Evolutionary conservation across 331 rosid species (phyloP).

Genomic region (Arachis monticola): DNA sequence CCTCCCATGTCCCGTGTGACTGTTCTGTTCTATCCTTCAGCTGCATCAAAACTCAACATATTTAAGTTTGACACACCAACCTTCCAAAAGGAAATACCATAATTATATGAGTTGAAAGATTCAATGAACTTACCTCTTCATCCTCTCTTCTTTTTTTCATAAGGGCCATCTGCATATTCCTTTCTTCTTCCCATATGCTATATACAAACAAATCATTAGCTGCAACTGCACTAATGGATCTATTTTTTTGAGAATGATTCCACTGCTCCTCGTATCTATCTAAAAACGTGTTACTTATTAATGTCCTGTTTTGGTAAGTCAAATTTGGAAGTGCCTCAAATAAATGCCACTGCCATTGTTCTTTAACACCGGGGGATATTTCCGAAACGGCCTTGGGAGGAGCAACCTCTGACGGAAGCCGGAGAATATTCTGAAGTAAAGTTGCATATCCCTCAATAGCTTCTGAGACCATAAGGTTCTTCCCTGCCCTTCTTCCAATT

Average conservation of each 20-base stretch:
- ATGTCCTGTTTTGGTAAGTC: slow-evolving; percentile 49
- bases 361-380: slow-evolving; percentile 65
- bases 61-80: slow-evolving; percentile 13
- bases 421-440: slow-evolving; percentile 71
- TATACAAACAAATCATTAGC: slow-evolving; percentile 65
- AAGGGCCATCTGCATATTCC: slow-evolving; percentile 50
- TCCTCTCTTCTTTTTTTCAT: slow-evolving; percentile 75
- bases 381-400: slow-evolving; percentile 69
- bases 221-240: slow-evolving; percentile 39
- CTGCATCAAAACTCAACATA: slow-evolving; percentile 55
- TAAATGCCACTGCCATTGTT: slow-evolving; percentile 85
- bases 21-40: slow-evolving; percentile 87
- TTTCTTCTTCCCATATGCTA: slow-evolving; percentile 94
- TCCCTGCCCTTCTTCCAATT: slow-evolving; percentile 69
- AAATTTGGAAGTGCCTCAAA: slow-evolving; percentile 63
- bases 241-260: slow-evolving; percentile 63
- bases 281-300: slow-evolving; percentile 59
- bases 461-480: slow-evolving; percentile 73
- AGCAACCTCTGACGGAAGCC: slow-evolving; percentile 83
- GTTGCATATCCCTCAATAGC: slow-evolving; percentile 74
- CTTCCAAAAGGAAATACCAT: slow-evolving; percentile 20
- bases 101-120: slow-evolving; percentile 9
- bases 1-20: slow-evolving; percentile 92
- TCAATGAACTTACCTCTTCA: slow-evolving; percentile 70
- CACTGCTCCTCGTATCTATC: slow-evolving; percentile 72